A percentile compares a stretch with the other conserved stretches of the same genome.
Evolutionary conservation across 306 rosid genomes (phyloP).

Genomic region (Casuarina glauca): DNA sequence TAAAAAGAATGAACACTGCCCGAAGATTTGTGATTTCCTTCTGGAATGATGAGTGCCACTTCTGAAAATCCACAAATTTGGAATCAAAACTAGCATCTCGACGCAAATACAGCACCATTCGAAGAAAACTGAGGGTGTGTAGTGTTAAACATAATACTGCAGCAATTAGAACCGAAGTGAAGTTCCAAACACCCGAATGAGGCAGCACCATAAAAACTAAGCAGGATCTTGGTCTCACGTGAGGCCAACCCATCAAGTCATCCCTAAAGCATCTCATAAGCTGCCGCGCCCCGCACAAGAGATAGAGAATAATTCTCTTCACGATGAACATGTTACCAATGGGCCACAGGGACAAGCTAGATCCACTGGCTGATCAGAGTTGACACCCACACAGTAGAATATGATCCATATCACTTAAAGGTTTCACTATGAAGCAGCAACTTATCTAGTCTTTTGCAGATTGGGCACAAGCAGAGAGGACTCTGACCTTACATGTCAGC

Average conservation of each 20-base stretch:
- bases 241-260: background rate
- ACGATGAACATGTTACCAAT: background rate
- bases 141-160: background rate
- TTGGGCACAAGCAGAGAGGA: background rate
- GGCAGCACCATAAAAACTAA: background rate
- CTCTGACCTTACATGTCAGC: background rate
- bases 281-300: background rate
- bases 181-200: background rate
- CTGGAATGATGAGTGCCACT: too few species aligned
- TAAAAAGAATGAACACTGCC: too few species aligned
- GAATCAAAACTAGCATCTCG: background rate
- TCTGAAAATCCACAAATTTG: too few species aligned
- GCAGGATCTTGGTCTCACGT: background rate
- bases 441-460: background rate
- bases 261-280: background rate
- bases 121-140: background rate
- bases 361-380: background rate
- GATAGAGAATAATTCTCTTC: background rate
- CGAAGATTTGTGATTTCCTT: too few species aligned
- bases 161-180: background rate
- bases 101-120: background rate
- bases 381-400: background rate
- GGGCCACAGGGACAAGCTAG: background rate
- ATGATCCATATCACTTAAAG: background rate
- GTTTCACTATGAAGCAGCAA: background rate